Evolutionary conservation across 2,329 filamentous ascomycete genomes (phyloP), one percentile per base, ranked within the genome.

Genomic region (Coniochaeta sp.): DNA sequence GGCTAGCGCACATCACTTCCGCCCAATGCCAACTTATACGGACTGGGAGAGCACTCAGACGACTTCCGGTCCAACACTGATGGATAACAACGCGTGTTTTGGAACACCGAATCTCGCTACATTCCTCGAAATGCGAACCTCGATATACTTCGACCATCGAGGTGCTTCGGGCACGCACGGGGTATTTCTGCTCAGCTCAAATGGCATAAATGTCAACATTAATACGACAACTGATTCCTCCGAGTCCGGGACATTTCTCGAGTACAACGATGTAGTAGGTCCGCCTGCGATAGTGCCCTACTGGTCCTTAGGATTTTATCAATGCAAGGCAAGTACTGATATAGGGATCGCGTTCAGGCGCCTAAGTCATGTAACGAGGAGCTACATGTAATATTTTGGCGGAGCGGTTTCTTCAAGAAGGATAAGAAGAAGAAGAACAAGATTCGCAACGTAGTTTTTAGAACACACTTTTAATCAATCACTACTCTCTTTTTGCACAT

Each of bases 191-290:
- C 72, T 88, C 63, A 91, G 89, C 70, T 85, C 85, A 8, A 87
- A 89, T 66, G 89, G 84, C 28, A 92, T 91, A 86, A 88, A 92
- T 62, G 79, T 92, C 69, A 87, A 87, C 65, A 85, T 92, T 69
- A 81, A 90, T 68, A 81, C 84, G 62, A 83, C 1, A 72, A 16
- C 14, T 8, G 36, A 4, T 8, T 14, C 36, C 10, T 38, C 77
- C 4, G 71, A 78, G 16, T 77, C 80, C 5, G 78, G 81, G 16
- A 85, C 92, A 67, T 91, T 87, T 61, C 79, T 95, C 2, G 89
- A 93, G 71, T 93, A 92, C 75, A 90, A 92, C 69, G 76, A 82
- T 59, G 71, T 86, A 26, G 78, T 80, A 10, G 83, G 82, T 0
- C 69, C 81, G 4, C 82, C 85, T 1, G 76, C 80, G 1, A 86